Evolutionary conservation across 1,284 basidiomycete genomes (phyloP), one percentile per base, ranked within the genome.

Genomic region (Moesziomyces sp.): DNA sequence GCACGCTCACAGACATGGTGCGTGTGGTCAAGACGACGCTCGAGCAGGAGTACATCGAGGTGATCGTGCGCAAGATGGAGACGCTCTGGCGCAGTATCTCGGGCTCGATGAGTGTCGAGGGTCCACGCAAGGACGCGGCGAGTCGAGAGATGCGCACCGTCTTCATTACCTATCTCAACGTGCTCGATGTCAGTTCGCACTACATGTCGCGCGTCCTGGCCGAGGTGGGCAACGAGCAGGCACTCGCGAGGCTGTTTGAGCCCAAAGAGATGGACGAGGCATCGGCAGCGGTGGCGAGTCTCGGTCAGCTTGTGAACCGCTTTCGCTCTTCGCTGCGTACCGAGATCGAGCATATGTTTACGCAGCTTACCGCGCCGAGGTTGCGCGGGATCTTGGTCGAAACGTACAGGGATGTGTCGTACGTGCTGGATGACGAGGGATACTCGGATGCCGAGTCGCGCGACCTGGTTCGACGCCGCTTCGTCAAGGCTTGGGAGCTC

Each of bases 281-380:
- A 1, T 47, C 30, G n/a, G 51, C 60, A 9, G 48, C 56, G 21
- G 49, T 74, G 3, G 43, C 56, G 7, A 52, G 62, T 11, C 44
- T 74, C 5, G 53, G 46, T 3, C 40, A 40, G 18, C 50, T 67
- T 1, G 71, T 70, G 23, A 50, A 58, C n/a, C 71, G 61, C 21
- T 67, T 68, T 46, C 53, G 49, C 1, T 77, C 55, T 10, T 63
- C 52, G 28, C 23, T 67, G 3, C 83, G 95, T 90, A 87, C 89
- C 11, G 93, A 95, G 38, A 87, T 97, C 44, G 96, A 98, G 75
- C 93, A 95, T 78, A 86, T 98, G 23, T 98, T 98, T 87, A 95
- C 93, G 72, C 93, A 97, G 80, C 87, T 97, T 10, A 88, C 95
- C 59, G 88, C 93, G 24, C 93, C 95, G 0, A 91, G 91, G 60